A percentile compares a stretch with the other conserved stretches of the same genome.
Conservation (phyloP, 2,329 filamentous ascomycete species). For the Blastomyces silverae region DNA sequence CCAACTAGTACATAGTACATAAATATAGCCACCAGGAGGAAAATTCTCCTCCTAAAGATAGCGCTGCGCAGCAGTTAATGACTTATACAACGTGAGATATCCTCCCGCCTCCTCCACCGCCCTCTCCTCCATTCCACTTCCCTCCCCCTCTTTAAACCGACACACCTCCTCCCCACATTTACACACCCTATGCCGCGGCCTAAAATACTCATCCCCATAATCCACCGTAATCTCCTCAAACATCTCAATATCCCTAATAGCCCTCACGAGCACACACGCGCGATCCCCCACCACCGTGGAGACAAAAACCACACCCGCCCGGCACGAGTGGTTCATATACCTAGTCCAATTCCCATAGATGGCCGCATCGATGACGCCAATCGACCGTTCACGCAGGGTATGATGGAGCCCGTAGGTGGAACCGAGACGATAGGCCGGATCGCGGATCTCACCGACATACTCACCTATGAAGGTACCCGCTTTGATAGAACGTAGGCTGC, state of each 20-base stretch:
- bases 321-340: constrained; percentile 35
- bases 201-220: constrained; percentile 27
- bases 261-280: constrained; percentile 23
- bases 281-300: constrained; percentile 23
- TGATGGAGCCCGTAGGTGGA: constrained; percentile 22
- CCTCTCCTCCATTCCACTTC: background rate
- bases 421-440: constrained; percentile 12
- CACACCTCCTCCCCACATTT: constrained; percentile 13
- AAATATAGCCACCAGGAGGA: background rate
- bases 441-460: constrained; percentile 21
- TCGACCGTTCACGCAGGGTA: constrained; percentile 6
- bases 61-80: background rate
- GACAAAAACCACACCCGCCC: constrained; percentile 24
- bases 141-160: background rate
- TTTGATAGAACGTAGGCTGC: constrained; percentile 27
- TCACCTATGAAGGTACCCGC: constrained; percentile 25
- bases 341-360: constrained; percentile 32
- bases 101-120: background rate
- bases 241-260: constrained; percentile 25
- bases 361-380: constrained; percentile 21
- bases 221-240: constrained; percentile 34
- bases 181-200: background rate
- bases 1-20: no score
- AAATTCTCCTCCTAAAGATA: background rate
- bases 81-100: background rate